Conservation (phyloP, 1,139 yeast genomes). For the Eremothecium gossypii region DNA sequence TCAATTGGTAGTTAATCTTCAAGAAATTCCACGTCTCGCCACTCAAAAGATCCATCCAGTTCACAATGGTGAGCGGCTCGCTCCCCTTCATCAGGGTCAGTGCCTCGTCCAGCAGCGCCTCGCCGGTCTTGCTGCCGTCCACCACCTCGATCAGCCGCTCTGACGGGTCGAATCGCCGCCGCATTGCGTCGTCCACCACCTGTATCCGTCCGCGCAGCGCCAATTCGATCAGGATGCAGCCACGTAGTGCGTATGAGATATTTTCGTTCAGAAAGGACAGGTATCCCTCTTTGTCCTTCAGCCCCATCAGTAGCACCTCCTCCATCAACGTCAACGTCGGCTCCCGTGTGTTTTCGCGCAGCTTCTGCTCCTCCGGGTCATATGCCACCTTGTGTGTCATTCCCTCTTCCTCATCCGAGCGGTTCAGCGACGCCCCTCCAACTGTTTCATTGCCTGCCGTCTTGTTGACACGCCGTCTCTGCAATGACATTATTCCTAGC, state of each 20-base stretch:
- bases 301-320: slow-evolving; percentile 84
- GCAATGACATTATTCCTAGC: slow-evolving; percentile 31
- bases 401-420: slow-evolving; percentile 17
- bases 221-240: slow-evolving; percentile 84
- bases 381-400: slow-evolving; percentile 52
- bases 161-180: slow-evolving; percentile 77
- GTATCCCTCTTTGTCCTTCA: slow-evolving; percentile 93
- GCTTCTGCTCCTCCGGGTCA: slow-evolving; percentile 55
- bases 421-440: background rate
- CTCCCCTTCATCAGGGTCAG: slow-evolving; percentile 81
- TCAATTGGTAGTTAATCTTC: slow-evolving; percentile 89
- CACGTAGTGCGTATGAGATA: slow-evolving; percentile 91
- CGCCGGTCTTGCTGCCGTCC: slow-evolving; percentile 85
- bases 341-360: slow-evolving; percentile 33
- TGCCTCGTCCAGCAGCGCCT: slow-evolving; percentile 88
- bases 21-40: slow-evolving; percentile 98
- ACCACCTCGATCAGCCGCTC: slow-evolving; percentile 85
- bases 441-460: slow-evolving; percentile 16
- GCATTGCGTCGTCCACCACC: slow-evolving; percentile 87
- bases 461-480: slow-evolving; percentile 39
- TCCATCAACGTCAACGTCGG: slow-evolving; percentile 92
- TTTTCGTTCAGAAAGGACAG: slow-evolving; percentile 97
- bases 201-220: slow-evolving; percentile 86
- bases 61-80: slow-evolving; percentile 68
- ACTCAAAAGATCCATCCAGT: slow-evolving; percentile 89